A percentile compares a stretch with the other conserved stretches of the same genome.
Evolutionary conservation across 148 eudicot genomes (phyloP).

Genomic region (Pharnaceum exiguum): DNA sequence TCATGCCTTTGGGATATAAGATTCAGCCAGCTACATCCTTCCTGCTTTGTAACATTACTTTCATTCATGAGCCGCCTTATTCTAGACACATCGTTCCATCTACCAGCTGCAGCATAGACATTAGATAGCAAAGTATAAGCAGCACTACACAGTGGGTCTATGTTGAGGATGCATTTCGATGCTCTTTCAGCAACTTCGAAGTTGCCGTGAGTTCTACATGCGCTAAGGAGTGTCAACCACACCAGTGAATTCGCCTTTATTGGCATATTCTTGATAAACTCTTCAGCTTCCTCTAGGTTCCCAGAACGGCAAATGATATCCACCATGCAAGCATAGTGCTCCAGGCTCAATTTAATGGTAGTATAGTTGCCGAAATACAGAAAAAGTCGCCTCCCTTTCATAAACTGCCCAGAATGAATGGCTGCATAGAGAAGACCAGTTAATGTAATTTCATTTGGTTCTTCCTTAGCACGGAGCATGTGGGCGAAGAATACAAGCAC

Average conservation of each 20-base stretch:
- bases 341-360: conserved; percentile 40
- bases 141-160: conserved; percentile 59
- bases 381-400: conserved; percentile 52
- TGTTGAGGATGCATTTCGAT: conserved; percentile 37
- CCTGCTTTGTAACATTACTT: conserved; percentile 35
- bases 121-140: conserved; percentile 74
- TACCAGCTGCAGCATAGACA: conserved; percentile 63
- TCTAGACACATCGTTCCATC: conserved; percentile 75
- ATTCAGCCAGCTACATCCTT: conserved; percentile 61
- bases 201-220: conserved; percentile 50
- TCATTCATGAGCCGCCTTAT: conserved; percentile 46
- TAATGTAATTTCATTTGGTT: conserved; percentile 70
- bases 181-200: conserved; percentile 63
- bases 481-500: conserved; percentile 44
- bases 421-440: conserved; percentile 73
- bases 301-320: conserved; percentile 76
- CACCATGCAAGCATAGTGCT: conserved; percentile 79
- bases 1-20: conserved; percentile 22
- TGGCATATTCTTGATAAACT: conserved; percentile 60
- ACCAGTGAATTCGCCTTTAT: conserved; percentile 41
- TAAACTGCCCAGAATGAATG: conserved; percentile 52
- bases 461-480: conserved; percentile 44
- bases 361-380: conserved; percentile 27
- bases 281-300: conserved; percentile 68
- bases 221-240: conserved; percentile 64